Base-by-base conservation (phyloP, 176 grass and related monocot species). In the Aegilops longissima region DNA sequence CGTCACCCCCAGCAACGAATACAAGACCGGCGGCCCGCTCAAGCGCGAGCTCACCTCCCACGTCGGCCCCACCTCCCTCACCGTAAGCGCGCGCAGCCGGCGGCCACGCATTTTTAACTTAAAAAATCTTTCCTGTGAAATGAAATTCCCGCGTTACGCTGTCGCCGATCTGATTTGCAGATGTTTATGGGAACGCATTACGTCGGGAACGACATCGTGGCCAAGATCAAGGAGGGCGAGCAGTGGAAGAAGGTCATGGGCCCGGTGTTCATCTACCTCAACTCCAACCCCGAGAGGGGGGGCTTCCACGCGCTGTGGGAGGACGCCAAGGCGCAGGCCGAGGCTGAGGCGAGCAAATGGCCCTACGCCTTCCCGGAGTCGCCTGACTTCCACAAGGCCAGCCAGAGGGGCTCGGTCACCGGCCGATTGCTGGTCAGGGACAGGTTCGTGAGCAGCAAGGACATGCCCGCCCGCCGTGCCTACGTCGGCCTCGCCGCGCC, bases 41-140 rank as follows among this genome's bases (percentile, higher is more conserved):
- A 98, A 95, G 77, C 83, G 90, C 5, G 89, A 93, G 71, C 89
- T 98, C 40, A 93, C 95, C 84, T 98, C 95, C 5, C 95, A 98
- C 21, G 89, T 91, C 12, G 95, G 95, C 9, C 95, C 95, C 1
- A 95, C 87, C 29, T 92, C 89, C 9, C 73, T 98, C 44, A 82
- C 86, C 3, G 95, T 98, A 65, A 90, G 83, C 74, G 17, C 13
- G 3, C 61, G 42, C 42, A 44, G 42, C 47, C 47, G 4, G 12
- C 14, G 14, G 51, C 52, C 52, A 20, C 52, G 3, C 5, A 56
- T 56, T 56, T 56, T 20, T 1, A 51, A 51, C 47, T 51, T 51
- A n/a, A n/a, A n/a, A 5, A 51, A 52, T 52, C 1, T 52, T 52
- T 25, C n/a, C 4, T 7, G 2, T 44, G 42, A 44, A 40, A 8